Evolutionary conservation across 176 grass and related monocot genomes (phyloP), one percentile per base, ranked within the genome.

Genomic region (Musa schizocarpa): DNA sequence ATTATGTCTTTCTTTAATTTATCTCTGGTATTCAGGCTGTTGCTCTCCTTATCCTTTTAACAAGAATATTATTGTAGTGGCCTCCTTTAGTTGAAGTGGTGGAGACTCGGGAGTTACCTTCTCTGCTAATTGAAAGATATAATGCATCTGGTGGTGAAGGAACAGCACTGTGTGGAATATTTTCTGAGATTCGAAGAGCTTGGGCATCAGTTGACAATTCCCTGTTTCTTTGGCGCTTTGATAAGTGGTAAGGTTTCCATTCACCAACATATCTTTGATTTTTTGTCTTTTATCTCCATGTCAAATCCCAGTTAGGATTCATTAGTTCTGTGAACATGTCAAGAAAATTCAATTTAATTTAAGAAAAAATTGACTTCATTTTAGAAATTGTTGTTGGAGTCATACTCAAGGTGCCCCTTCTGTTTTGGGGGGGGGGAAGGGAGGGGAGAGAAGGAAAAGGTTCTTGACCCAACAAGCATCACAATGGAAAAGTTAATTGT

Each of bases 121-220:
- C 86, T 66, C 76, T 80, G 71, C 81, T 98, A 61, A 88, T 98
- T 80, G 94, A 98, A 83, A 98, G 90, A 83, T 98, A 93, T 81
- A 89, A 91, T 29, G 83, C 88, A 54, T 86, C 85, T 70, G 87
- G 86, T 50, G 94, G 90, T 69, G 94, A 98, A 98, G 94, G 90
- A 86, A 98, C 94, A 72, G 87, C 94, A 8, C 82, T 93, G 55
- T 98, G 94, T 83, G 94, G 94, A 72, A 89, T 98, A 72, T 98
- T 98, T 79, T 67, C 88, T 63, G 94, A 91, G 76, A 87, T 98
- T 70, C 90, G 86, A 59, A 84, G 86, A 56, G 88, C 94, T 50
- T 98, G 94, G 94, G 94, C 94, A 80, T 93, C 94, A 10, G 94
- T 98, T 76, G 94, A 98, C 75, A 93, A 93, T 80, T 98, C 90